Conservation (phyloP, 768 basidiomycete species). For the Dacryopinax primogenitus region DNA sequence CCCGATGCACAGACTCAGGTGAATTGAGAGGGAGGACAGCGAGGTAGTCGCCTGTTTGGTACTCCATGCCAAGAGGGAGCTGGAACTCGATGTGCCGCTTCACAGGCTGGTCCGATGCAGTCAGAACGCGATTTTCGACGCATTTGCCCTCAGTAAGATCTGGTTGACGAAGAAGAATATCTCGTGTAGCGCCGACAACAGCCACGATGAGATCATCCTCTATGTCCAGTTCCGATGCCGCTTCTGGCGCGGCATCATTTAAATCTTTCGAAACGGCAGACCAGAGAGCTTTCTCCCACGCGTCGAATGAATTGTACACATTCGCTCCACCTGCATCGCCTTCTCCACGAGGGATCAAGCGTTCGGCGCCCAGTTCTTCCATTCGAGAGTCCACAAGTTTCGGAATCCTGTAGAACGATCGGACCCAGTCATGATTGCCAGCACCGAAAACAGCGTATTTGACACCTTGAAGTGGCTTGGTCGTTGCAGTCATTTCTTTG, state of each 20-base stretch:
- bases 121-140: slow-evolving; percentile 32
- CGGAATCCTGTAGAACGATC: slow-evolving; percentile 38
- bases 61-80: slow-evolving; percentile 31
- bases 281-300: slow-evolving; percentile 34
- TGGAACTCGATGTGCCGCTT: slow-evolving; percentile 37
- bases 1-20: slow-evolving; percentile 13
- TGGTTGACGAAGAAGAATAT: slow-evolving; percentile 28
- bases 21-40: slow-evolving; percentile 27
- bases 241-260: slow-evolving; percentile 14
- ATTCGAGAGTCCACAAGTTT: slow-evolving; percentile 31
- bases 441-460: slow-evolving; percentile 39
- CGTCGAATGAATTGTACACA: slow-evolving; percentile 37
- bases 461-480: slow-evolving; percentile 24
- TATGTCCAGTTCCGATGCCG: neutral
- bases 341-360: slow-evolving; percentile 30
- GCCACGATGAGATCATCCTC: neutral
- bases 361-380: slow-evolving; percentile 27
- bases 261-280: slow-evolving; percentile 26
- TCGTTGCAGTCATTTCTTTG: slow-evolving; percentile 22
- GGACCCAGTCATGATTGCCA: slow-evolving; percentile 39
- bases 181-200: slow-evolving; percentile 19
- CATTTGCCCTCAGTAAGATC: slow-evolving; percentile 33
- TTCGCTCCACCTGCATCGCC: slow-evolving; percentile 34
- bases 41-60: slow-evolving; percentile 38
- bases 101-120: slow-evolving; percentile 28